These are phyloP conservation scores for Vanderwaltozyma tropicalis DNA, from an alignment of 805 yeast species.

Conservation along the genomic window DNA sequence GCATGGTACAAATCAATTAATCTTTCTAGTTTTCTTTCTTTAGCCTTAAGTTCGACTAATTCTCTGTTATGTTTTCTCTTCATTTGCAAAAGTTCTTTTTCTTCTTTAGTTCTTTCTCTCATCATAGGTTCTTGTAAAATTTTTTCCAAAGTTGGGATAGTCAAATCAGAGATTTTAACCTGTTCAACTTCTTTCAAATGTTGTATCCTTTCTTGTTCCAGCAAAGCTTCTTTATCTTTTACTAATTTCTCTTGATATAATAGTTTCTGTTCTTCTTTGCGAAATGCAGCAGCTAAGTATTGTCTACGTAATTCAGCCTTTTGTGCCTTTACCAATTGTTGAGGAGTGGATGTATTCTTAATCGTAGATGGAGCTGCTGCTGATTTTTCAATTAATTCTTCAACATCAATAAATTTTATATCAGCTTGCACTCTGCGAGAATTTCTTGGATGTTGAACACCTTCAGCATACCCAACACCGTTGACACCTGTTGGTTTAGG, in stretches of 20 bases:
- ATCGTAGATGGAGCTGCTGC: slow-evolving; percentile 34
- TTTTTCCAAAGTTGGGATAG: slow-evolving; percentile 71
- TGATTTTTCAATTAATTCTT: slow-evolving; percentile 44
- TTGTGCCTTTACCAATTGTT: slow-evolving; percentile 21
- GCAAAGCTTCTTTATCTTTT: slow-evolving; percentile 28
- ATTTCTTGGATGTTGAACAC: slow-evolving; percentile 55
- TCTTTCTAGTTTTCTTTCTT: slow-evolving; percentile 43
- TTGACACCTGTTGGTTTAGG: slow-evolving; percentile 36
- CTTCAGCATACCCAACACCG: slow-evolving; percentile 58
- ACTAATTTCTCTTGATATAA: slow-evolving; percentile 23
- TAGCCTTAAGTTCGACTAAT: slow-evolving; percentile 39
- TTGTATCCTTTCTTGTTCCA: slow-evolving; percentile 30
- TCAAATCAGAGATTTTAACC: slow-evolving; percentile 35
- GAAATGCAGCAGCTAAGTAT: slow-evolving; percentile 54
- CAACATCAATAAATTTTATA: slow-evolving; percentile 47
- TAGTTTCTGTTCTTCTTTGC: slow-evolving; percentile 42
- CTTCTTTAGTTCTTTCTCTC: slow-evolving; percentile 64
- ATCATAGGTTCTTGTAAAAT: slow-evolving; percentile 59
- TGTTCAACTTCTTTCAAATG: slow-evolving; percentile 19
- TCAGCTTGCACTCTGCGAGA: slow-evolving; percentile 46
- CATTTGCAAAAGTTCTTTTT: slow-evolving; percentile 41
- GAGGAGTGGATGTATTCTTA: slow-evolving; percentile 5
- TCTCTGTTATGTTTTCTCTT: slow-evolving; percentile 63
- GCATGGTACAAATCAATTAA: slow-evolving; percentile 66
- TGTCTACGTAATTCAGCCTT: slow-evolving; percentile 58